A percentile compares a stretch with the other conserved stretches of the same genome.
Evolutionary conservation across 1,139 yeast genomes (phyloP).

Genomic region (Tardiomyces depauwii): DNA sequence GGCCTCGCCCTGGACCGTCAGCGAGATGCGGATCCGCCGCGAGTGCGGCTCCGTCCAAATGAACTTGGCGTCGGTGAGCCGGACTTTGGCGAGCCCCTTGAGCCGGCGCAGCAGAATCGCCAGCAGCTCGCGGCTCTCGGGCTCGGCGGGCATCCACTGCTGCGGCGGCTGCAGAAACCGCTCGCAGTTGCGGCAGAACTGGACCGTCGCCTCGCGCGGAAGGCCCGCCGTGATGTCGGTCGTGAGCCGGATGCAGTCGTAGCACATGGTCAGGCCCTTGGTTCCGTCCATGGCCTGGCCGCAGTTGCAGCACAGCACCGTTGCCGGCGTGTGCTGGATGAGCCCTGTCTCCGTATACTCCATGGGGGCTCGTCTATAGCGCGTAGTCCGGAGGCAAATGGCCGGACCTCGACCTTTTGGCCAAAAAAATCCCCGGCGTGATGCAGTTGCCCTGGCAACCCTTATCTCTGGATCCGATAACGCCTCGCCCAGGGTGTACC

Average conservation of each 20-base stretch:
- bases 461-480: no score
- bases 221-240: conserved; percentile 94
- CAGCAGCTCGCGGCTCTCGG: conserved; percentile 84
- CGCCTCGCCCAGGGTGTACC: no score
- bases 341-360: conserved; percentile 5
- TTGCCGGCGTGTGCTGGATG: conserved; percentile 22
- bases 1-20: conserved; percentile 96
- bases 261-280: conserved; percentile 88
- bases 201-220: conserved; percentile 86
- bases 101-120: conserved; percentile 84
- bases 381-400: no score
- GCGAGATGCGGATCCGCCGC: conserved; percentile 77
- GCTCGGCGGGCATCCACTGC: conserved; percentile 85
- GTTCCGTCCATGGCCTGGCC: conserved; percentile 98
- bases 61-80: conserved; percentile 82
- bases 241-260: conserved; percentile 89
- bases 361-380: neutral
- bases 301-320: conserved; percentile 96
- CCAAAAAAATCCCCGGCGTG: no score
- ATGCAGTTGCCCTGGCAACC: no score
- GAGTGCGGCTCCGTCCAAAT: conserved; percentile 99
- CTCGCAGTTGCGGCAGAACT: conserved; percentile 96
- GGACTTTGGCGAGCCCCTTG: conserved; percentile 77
- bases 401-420: no score
- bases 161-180: conserved; percentile 89